Evolutionary conservation across 163 green algal genomes (phyloP).

Genomic region (Chloromonas sp.): DNA sequence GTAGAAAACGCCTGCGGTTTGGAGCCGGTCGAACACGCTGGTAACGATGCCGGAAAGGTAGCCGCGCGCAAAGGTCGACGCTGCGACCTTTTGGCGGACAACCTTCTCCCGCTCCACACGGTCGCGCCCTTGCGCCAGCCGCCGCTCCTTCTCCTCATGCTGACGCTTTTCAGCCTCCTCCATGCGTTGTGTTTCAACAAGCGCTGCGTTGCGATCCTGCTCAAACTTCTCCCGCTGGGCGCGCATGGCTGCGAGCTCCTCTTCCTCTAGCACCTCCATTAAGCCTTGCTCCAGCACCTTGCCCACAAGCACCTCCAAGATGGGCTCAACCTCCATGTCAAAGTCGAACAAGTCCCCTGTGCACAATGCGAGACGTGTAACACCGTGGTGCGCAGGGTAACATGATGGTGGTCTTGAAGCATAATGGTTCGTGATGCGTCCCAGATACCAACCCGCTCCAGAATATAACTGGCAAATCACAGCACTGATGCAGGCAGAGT

Average conservation of each 20-base stretch:
- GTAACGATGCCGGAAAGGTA: constrained; percentile 73
- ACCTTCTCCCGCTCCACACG: constrained; percentile 57
- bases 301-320: constrained; percentile 82
- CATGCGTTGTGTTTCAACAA: constrained; percentile 76
- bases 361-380: not conserved
- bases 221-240: constrained; percentile 82
- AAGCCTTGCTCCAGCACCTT: constrained; percentile 83
- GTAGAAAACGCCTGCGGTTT: constrained; percentile 67
- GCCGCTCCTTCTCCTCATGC: constrained; percentile 52
- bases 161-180: constrained; percentile 77
- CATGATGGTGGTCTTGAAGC: not conserved
- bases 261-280: constrained; percentile 85
- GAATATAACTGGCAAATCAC: no score
- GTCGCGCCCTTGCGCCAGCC: constrained; percentile 64
- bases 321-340: constrained; percentile 83
- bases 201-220: constrained; percentile 68
- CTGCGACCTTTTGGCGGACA: constrained; percentile 71
- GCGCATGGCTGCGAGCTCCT: constrained; percentile 76
- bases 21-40: constrained; percentile 60
- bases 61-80: constrained; percentile 64
- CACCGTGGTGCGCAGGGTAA: not conserved
- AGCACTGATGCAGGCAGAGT: no score
- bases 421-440: no score
- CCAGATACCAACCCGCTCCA: no score
- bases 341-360: constrained; percentile 86